Evolutionary conservation across 306 rosid genomes (phyloP).

Genomic region (Cucumis melo): DNA sequence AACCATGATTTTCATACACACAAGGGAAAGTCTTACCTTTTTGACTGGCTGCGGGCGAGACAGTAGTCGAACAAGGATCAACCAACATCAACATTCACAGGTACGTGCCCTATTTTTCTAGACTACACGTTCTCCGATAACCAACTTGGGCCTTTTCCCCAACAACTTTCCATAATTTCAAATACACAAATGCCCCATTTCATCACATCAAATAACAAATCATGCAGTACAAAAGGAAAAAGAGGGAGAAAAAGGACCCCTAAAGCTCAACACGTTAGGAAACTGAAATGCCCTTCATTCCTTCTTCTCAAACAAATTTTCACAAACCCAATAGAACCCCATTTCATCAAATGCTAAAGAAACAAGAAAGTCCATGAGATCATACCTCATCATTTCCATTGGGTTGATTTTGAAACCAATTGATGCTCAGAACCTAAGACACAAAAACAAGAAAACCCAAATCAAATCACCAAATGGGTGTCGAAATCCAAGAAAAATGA

Average conservation of each 20-base stretch:
- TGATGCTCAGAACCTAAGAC: constrained; percentile 53
- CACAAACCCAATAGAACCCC: neutral
- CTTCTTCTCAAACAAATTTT: neutral
- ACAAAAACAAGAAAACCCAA: neutral
- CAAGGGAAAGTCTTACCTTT: neutral
- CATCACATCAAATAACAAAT: neutral
- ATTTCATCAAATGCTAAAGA: neutral
- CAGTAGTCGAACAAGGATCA: neutral
- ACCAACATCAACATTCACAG: neutral
- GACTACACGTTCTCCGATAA: neutral
- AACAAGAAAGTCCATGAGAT: neutral
- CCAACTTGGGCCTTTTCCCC: neutral
- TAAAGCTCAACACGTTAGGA: neutral
- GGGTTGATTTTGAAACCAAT: constrained; percentile 90
- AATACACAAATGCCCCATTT: neutral
- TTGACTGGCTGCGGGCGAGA: neutral
- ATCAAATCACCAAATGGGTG: constrained; percentile 5
- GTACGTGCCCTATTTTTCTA: neutral
- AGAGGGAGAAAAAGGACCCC: neutral
- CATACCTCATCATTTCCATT: constrained; percentile 81
- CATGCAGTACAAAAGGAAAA: neutral
- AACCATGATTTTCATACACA: neutral
- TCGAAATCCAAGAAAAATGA: neutral
- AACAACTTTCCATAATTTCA: neutral
- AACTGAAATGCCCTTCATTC: neutral